Evolutionary conservation across 2,329 filamentous ascomycete species (phyloP).

Genomic region (Blastomyces parvus): DNA sequence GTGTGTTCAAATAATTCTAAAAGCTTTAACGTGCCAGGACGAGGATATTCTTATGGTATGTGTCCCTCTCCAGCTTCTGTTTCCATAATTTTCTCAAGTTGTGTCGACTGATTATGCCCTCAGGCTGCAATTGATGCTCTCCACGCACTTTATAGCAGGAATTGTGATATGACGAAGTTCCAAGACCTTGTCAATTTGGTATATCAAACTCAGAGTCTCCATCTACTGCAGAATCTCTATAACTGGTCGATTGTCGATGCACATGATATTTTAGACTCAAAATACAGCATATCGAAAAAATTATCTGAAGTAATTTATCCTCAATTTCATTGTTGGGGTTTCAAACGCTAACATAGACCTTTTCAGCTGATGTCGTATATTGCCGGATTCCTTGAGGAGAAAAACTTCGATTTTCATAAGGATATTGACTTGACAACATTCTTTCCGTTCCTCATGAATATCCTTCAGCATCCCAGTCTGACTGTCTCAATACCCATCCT

Average conservation of each 20-base stretch:
- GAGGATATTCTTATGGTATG: slow-evolving; percentile 65
- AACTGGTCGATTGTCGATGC: slow-evolving; percentile 72
- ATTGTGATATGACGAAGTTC: slow-evolving; percentile 70
- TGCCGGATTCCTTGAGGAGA: slow-evolving; percentile 73
- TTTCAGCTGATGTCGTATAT: slow-evolving; percentile 70
- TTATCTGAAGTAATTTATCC: slow-evolving; percentile 65
- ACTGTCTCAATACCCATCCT: slow-evolving; percentile 88
- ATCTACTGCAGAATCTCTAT: slow-evolving; percentile 63
- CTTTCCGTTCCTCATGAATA: slow-evolving; percentile 65
- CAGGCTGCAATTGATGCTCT: slow-evolving; percentile 72
- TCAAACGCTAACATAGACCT: slow-evolving; percentile 9
- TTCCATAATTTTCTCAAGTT: not conserved
- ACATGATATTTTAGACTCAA: slow-evolving; percentile 78
- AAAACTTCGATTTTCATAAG: slow-evolving; percentile 56
- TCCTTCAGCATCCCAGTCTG: slow-evolving; percentile 76
- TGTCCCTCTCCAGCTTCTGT: slow-evolving; percentile 7
- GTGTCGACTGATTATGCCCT: slow-evolving; percentile 15
- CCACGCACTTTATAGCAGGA: slow-evolving; percentile 69
- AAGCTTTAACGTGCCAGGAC: slow-evolving; percentile 59
- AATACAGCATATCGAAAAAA: slow-evolving; percentile 87
- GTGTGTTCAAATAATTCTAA: slow-evolving; percentile 61
- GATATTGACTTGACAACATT: slow-evolving; percentile 62
- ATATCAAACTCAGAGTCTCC: slow-evolving; percentile 62
- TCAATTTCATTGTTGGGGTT: not conserved
- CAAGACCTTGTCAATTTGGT: slow-evolving; percentile 67